A percentile compares a stretch with the other conserved stretches of the same genome.
phyloP scores from a whole-genome alignment of 305 asterid genomes.

The Rubia tinctorum region DNA sequence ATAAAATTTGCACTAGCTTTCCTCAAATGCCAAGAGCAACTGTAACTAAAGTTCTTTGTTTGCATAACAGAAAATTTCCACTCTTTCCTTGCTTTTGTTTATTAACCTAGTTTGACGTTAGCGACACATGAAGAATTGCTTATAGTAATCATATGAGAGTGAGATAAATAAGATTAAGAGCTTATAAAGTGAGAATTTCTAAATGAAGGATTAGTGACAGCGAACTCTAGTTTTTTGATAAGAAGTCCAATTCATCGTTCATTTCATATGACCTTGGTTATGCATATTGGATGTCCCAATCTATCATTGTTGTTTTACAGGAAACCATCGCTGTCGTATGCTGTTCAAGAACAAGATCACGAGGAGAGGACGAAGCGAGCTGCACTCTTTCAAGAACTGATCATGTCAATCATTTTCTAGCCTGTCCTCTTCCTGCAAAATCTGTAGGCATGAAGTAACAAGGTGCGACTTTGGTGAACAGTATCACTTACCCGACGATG shows the following conservation, averaged over 20 bases:
- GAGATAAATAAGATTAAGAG: background rate
- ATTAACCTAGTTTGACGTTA: background rate
- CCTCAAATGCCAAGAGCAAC: background rate
- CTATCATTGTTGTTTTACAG: constrained; percentile 32
- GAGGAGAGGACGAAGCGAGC: constrained; percentile 51
- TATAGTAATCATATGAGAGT: too few species aligned
- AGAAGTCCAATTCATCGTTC: background rate
- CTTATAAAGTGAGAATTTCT: background rate
- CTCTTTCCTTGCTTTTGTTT: background rate
- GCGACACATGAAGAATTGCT: background rate
- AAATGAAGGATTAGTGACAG: background rate
- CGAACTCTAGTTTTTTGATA: background rate
- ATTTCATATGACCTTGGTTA: background rate
- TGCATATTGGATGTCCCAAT: constrained; percentile 1
- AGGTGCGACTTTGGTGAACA: background rate
- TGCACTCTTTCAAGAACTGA: constrained; percentile 53
- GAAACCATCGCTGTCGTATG: constrained; percentile 28
- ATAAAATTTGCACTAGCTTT: background rate
- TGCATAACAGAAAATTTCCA: background rate
- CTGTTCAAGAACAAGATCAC: constrained; percentile 32
- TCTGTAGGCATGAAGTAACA: background rate
- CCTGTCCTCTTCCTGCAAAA: background rate
- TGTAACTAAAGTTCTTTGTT: background rate
- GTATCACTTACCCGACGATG: background rate
- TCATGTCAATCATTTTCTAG: constrained; percentile 56